Base-by-base conservation (phyloP, 2,329 filamentous ascomycete genomes). In the Microcera coccophila region DNA sequence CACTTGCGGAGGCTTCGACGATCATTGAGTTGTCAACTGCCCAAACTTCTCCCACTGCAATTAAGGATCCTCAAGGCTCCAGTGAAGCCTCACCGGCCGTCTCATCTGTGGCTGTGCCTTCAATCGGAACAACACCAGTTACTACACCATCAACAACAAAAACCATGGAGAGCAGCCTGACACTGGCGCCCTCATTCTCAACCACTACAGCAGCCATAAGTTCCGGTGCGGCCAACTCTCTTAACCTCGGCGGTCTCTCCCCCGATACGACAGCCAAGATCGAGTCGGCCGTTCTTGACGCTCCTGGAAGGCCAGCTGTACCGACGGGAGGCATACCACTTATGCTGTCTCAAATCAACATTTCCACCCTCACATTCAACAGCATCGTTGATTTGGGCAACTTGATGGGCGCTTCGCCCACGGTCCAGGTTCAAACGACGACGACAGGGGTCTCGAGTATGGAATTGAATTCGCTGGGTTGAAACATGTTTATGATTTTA, bases 331-430 rank as follows among this genome's bases (percentile, higher is more conserved):
- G 48, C 24, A 47, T 47, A 12, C 58, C 55, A 3, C 45, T 56
- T 8, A 48, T 51, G 14, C 53, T 34, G 5, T 38, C 42, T 3
- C 36, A 45, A 14, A 64, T 73, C 43, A 61, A 73, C 46, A 45
- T 73, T 8, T 67, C 62, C 22, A 68, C 66, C 8, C 43, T 74
- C 44, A 63, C 59, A 5, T 58, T 76, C 36, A 69, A 61, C 51
- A 75, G 67, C 43, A 56, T 63, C 35, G 56, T 76, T 32, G 62
- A 70, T 38, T 58, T 76, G 10, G 73, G 73, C 21, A 73, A 68
- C 42, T 55, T 75, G 37, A 53, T 35, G 3, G 48, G 47, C 22
- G 22, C 7, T 12, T 26, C n/a, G n/a, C n/a, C n/a, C n/a, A n/a
- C n/a, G n/a, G n/a, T n/a, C n/a, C n/a, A n/a, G n/a, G n/a, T n/a